Conservation (phyloP, 805 yeast genomes). For the Vanderwaltozyma tropicalis region DNA sequence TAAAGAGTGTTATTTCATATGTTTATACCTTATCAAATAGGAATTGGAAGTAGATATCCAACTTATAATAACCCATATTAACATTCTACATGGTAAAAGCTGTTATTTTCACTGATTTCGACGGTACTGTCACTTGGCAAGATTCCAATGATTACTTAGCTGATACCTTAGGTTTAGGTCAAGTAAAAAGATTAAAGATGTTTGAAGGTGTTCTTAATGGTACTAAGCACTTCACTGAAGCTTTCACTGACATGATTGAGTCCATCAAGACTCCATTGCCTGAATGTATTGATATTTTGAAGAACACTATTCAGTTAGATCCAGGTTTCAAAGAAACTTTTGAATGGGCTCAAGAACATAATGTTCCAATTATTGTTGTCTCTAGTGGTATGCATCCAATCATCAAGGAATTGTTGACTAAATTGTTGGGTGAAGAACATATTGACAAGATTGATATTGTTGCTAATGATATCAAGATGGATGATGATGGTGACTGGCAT, state of each 20-base stretch:
- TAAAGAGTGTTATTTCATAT: no score
- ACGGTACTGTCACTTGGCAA: constrained; percentile 92
- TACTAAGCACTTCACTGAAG: constrained; percentile 62
- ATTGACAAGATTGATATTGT: constrained; percentile 64
- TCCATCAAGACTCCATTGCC: constrained; percentile 68
- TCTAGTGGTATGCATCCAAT: constrained; percentile 93
- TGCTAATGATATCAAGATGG: constrained; percentile 60
- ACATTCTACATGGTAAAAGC: constrained; percentile 41
- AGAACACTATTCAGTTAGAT: constrained; percentile 63
- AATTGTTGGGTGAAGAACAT: constrained; percentile 70
- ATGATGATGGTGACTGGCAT: constrained; percentile 59
- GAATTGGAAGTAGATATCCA: no score
- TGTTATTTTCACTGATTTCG: constrained; percentile 94
- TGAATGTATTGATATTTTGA: constrained; percentile 64
- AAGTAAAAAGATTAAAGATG: constrained; percentile 49
- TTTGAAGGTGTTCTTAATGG: constrained; percentile 68
- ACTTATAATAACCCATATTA: no score
- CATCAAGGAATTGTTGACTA: constrained; percentile 63
- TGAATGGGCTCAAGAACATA: constrained; percentile 60
- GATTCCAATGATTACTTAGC: constrained; percentile 91
- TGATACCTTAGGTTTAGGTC: constrained; percentile 82
- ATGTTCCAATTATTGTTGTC: constrained; percentile 77
- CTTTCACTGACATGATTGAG: constrained; percentile 74
- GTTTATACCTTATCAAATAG: no score
- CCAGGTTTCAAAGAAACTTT: constrained; percentile 83